Evolutionary conservation across 2,329 filamentous ascomycete species (phyloP), one percentile per base, ranked within the genome.

Genomic region (Cytospora piceicola): DNA sequence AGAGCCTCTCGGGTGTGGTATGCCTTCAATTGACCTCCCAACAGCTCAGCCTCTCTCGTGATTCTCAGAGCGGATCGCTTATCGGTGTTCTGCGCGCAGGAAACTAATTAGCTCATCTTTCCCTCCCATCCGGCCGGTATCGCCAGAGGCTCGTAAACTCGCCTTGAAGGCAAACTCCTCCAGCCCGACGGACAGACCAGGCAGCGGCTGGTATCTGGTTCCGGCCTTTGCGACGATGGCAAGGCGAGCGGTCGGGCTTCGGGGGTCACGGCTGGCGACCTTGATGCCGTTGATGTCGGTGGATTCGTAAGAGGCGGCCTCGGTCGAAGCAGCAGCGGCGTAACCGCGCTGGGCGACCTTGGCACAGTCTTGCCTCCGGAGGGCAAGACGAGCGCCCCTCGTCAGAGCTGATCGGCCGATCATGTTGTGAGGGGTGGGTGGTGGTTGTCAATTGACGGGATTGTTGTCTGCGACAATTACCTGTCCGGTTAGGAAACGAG

Each of bases 161-260:
- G 93, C 95, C 92, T 96, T 96, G 88, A 97, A 99, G 71, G 96
- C 94, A 83, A 96, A 99, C 79, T 93, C 91, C 83, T 95, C 91
- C 71, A 99, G 86, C 66, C 91, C 94, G 76, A 94, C 90, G 70
- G 94, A 90, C 79, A 97, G 86, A 71, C 95, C 95, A 69, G 95
- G 95, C 72, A 91, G 85, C 70, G 92, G 87, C 84, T 99, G 90
- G 81, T 94, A 98, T 79, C 95, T 87, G 70, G 94, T 96, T 75
- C 95, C 95, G 70, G 93, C 95, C 85, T 96, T 97, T 72, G 94
- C 88, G 77, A 99, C 92, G 71, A 99, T 81, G 64, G 94, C 93
- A 71, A 99, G 86, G 76, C 93, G 96, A 69, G 94, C 93, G 69
- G 94, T 96, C 71, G 93, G 92, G 70, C 93, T 92, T 70, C 91